Percentiles rank a stretch among this genome's conserved stretches.
Evolutionary conservation across 78 protist species (phyloP).

Genomic region (Isochrysis galbana): DNA sequence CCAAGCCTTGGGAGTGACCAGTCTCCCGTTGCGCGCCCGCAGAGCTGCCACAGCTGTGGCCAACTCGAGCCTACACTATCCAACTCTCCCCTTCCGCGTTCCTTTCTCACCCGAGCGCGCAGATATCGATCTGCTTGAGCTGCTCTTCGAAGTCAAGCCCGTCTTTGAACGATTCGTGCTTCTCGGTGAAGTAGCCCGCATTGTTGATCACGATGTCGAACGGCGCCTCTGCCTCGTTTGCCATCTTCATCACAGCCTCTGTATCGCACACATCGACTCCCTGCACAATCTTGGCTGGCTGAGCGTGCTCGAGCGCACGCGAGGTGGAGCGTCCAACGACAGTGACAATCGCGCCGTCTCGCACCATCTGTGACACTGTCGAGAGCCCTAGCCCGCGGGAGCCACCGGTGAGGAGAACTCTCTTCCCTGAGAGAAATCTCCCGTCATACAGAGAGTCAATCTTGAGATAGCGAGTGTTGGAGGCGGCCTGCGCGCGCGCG

Average conservation of each 20-base stretch:
- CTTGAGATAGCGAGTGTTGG: constrained; percentile 19
- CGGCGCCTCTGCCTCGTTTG: not conserved
- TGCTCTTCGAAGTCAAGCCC: constrained; percentile 24
- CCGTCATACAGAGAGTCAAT: constrained; percentile 23
- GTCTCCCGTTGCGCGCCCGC: no score
- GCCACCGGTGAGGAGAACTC: constrained; percentile 42
- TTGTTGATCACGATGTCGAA: constrained; percentile 44
- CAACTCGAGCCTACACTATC: no score
- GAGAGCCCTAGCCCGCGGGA: constrained; percentile 27
- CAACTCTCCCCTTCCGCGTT: no score
- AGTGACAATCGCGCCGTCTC: constrained; percentile 15
- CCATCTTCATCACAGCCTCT: not conserved
- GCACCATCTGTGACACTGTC: not conserved
- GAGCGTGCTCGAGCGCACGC: constrained; percentile 6
- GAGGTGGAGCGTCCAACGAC: constrained; percentile 11
- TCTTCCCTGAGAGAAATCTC: constrained; percentile 1
- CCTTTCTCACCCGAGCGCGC: no score
- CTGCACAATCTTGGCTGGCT: not conserved
- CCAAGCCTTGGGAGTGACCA: not conserved
- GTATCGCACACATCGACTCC: constrained; percentile 38
- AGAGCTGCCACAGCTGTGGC: no score
- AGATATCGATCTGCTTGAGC: constrained; percentile 31
- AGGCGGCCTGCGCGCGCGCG: not conserved
- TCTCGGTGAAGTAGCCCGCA: constrained; percentile 48
- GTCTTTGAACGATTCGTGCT: not conserved